Evolutionary conservation across 257 asterid genomes (phyloP).

Genomic region (Perilla frutescens): DNA sequence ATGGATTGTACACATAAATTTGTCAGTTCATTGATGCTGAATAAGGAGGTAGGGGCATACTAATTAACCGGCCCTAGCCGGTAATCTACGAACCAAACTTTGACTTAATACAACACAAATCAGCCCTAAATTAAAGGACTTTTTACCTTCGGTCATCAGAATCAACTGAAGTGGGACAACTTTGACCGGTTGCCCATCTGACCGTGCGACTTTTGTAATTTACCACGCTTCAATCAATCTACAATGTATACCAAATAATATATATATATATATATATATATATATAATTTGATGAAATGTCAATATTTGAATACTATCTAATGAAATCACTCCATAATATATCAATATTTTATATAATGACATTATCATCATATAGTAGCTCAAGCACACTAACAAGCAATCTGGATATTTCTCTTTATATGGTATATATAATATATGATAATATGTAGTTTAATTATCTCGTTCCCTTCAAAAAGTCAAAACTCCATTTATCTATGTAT

Average conservation of each 20-base stretch:
- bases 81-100: slow-evolving; percentile 36
- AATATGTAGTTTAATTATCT: not conserved
- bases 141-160: slow-evolving; percentile 35
- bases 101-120: slow-evolving; percentile 44
- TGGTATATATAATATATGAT: too few relatives aligned
- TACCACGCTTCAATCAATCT: slow-evolving; percentile 38
- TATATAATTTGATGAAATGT: not conserved
- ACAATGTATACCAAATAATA: too few relatives aligned
- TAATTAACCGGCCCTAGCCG: slow-evolving; percentile 33
- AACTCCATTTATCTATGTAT: too few relatives aligned
- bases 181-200: slow-evolving; percentile 58
- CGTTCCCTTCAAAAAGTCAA: not conserved
- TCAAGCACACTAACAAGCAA: not conserved
- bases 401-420: too few relatives aligned
- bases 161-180: slow-evolving; percentile 42
- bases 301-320: not conserved
- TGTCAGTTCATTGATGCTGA: not conserved
- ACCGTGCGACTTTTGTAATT: slow-evolving; percentile 45
- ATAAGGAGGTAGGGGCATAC: not conserved
- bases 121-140: not conserved
- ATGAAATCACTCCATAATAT: not conserved
- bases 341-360: not conserved
- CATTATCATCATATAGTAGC: not conserved
- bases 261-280: not conserved
- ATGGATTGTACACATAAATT: too few relatives aligned